phyloP scores from a whole-genome alignment of 208 protist species.

The Trypanosoma congolense region DNA sequence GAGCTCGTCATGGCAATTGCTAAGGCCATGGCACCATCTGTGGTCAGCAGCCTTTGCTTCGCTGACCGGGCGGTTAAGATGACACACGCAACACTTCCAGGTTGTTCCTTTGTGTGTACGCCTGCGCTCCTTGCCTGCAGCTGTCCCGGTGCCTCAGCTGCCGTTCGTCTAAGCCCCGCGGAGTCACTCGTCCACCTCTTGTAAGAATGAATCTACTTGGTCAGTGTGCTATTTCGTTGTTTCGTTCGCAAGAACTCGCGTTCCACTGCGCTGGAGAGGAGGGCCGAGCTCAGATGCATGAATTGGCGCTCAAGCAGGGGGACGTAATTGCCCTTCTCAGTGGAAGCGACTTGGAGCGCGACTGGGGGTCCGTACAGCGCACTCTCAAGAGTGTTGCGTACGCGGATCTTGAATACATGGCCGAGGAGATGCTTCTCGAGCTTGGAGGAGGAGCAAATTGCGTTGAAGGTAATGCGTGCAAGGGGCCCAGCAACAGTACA shows the following conservation, averaged over 20 bases:
- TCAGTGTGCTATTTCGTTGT: constrained; percentile 38
- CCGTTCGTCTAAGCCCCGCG: constrained; percentile 21
- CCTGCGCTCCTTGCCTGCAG: constrained; percentile 40
- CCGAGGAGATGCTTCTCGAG: constrained; percentile 70
- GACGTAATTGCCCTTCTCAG: constrained; percentile 61
- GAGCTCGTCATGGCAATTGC: neutral
- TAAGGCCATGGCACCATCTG: neutral
- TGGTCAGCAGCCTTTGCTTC: constrained; percentile 40
- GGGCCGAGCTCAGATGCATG: constrained; percentile 30
- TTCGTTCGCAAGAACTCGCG: constrained; percentile 36
- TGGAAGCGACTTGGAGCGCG: constrained; percentile 27
- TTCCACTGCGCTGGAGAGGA: constrained; percentile 64
- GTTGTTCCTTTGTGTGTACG: constrained; percentile 56
- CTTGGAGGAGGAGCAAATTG: constrained; percentile 15
- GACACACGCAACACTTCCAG: constrained; percentile 22
- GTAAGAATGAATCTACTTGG: constrained; percentile 43
- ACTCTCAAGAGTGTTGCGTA: constrained; percentile 22
- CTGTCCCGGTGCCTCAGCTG: constrained; percentile 27
- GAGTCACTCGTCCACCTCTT: constrained; percentile 2
- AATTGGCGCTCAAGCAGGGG: constrained; percentile 36
- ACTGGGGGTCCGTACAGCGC: constrained; percentile 22
- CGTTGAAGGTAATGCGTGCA: neutral
- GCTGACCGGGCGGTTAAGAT: constrained; percentile 76
- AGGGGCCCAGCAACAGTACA: constrained; percentile 1
- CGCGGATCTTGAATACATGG: constrained; percentile 68